These are phyloP conservation scores for Cryptosporidium felis DNA, from an alignment of 169 alveolate species.

Conservation along the genomic window DNA sequence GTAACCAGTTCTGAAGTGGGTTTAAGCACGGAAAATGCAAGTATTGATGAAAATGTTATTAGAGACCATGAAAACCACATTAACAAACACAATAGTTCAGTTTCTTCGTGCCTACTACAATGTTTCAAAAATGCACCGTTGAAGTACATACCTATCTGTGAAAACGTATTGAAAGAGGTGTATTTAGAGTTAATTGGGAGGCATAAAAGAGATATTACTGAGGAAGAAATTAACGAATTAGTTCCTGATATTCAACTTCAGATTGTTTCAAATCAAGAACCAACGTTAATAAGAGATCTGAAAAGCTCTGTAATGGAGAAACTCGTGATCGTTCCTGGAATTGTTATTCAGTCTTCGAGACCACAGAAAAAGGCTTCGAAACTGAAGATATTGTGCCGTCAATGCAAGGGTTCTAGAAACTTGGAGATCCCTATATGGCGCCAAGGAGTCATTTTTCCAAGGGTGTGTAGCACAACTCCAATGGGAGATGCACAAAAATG, in stretches of 20 bases:
- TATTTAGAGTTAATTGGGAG: conserved; percentile 41
- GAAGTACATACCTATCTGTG: conserved; percentile 77
- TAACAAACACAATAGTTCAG: background rate
- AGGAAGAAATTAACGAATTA: conserved; percentile 69
- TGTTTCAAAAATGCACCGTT: conserved; percentile 83
- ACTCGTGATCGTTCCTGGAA: conserved; percentile 93
- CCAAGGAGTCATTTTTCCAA: conserved; percentile 80
- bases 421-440: conserved; percentile 90
- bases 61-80: conserved; percentile 3
- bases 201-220: conserved; percentile 4
- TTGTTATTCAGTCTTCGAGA: conserved; percentile 92
- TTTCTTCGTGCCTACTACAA: conserved; percentile 72
- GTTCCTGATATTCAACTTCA: conserved; percentile 82
- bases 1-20: conserved; percentile 76
- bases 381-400: conserved; percentile 86
- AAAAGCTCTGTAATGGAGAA: conserved; percentile 84
- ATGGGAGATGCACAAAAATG: conserved; percentile 82
- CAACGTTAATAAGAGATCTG: conserved; percentile 84
- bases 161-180: conserved; percentile 47
- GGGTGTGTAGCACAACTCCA: conserved; percentile 81
- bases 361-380: conserved; percentile 86
- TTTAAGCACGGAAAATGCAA: conserved; percentile 73
- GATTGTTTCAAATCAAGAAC: conserved; percentile 79
- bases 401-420: conserved; percentile 89
- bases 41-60: background rate